Evolutionary conservation across 1,284 basidiomycete genomes (phyloP).

Genomic region (Rhodotorula sp.): DNA sequence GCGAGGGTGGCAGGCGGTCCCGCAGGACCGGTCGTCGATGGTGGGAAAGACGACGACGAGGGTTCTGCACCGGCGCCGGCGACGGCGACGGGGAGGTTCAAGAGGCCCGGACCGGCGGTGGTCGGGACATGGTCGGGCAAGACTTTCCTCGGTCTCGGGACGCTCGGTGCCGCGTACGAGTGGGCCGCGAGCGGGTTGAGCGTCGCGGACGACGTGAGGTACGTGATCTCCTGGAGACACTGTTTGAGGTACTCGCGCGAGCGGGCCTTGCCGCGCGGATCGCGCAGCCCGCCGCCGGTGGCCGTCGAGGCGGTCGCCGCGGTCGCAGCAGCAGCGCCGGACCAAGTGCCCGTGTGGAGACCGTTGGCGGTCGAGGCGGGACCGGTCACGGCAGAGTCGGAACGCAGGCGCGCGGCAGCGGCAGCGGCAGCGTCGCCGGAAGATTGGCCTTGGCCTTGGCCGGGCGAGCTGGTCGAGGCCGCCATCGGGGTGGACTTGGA

Average conservation of each 20-base stretch:
- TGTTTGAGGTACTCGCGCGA: slow-evolving; percentile 98
- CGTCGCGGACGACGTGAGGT: slow-evolving; percentile 92
- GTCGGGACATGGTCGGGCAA: slow-evolving; percentile 37
- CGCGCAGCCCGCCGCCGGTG: slow-evolving; percentile 60
- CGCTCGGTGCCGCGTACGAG: slow-evolving; percentile 40
- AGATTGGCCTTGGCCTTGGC: no score
- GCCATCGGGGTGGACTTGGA: slow-evolving; percentile 15
- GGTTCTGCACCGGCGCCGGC: not conserved
- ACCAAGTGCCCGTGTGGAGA: slow-evolving; percentile 17
- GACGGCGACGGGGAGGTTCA: no score
- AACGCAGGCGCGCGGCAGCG: not conserved
- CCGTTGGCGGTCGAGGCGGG: slow-evolving; percentile 1
- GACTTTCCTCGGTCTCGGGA: slow-evolving; percentile 42
- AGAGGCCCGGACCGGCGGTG: slow-evolving; percentile 18
- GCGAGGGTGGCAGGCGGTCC: not conserved
- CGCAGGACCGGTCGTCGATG: not conserved
- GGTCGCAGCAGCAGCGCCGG: slow-evolving; percentile 40
- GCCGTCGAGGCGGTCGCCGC: slow-evolving; percentile 42
- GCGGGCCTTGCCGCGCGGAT: slow-evolving; percentile 88
- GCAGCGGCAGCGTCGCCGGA: not conserved
- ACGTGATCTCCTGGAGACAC: slow-evolving; percentile 96
- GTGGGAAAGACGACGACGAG: not conserved
- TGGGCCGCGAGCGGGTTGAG: slow-evolving; percentile 82
- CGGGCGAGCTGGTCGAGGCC: slow-evolving; percentile 4
- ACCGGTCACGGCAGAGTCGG: not conserved